Base-by-base conservation (phyloP, 1,284 basidiomycete species). In the Schizophyllum commune region DNA sequence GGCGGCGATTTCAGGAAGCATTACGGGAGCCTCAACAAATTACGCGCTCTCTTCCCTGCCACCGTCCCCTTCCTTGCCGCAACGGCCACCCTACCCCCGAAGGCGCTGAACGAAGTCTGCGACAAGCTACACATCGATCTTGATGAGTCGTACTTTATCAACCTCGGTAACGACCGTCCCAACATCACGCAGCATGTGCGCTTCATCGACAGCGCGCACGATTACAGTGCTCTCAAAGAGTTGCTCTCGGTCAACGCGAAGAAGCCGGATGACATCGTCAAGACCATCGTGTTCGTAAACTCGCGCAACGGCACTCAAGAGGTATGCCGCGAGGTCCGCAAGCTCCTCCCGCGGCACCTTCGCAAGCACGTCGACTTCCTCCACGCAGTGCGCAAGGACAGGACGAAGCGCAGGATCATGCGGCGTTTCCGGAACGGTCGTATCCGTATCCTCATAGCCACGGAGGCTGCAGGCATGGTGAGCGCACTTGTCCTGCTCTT, bases 261-360 rank as follows among this genome's bases (percentile, higher is more conserved):
- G 56, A 61, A 54, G 82, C 84, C 32, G 88, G 90, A 54, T 81
- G 83, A 82, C 55, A 72, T 83, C 63, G 74, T 80, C 15, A 77
- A 79, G 65, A 71, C 57, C 4, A 62, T 64, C 54, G 58, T 64
- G 2, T 64, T 64, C 47, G 63, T 65, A 52, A 59, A 66, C 34
- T 61, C 63, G 11, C 65, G 63, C 56, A 54, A 27, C 22, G 32
- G 63, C 0, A 11, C 55, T 1, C n/a, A 63, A 54, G 59, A 60
- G 1, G 64, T 59, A 0, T 34, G 63, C 8, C 21, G 60, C 20
- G 52, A 62, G 33, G 52, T 65, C 20, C 59, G 59, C 1, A 60
- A 69, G 8, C 32, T 27, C 3, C 11, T 63, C 0, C 58, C 58
- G 1, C 55, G 13, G 5, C 9, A 32, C 6, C 0, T 34, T 7